Base-by-base conservation (phyloP, 2,329 filamentous ascomycete genomes). In the Bipolaris cookei region DNA sequence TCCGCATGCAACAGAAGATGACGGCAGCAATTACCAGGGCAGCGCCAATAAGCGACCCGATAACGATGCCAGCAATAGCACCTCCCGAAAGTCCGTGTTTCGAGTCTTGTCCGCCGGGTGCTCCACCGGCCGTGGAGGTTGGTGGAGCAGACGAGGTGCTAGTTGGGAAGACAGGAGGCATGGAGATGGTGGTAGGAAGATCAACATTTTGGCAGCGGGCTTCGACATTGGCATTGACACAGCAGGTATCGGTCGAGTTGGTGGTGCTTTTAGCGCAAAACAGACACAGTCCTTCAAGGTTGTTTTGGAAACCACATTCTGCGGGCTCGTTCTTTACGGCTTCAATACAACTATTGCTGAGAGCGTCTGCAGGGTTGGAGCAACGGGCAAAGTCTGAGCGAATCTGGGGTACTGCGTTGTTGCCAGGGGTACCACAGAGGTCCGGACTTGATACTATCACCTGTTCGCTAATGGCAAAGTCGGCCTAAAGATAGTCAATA, bases 211-310 rank as follows among this genome's bases (percentile, higher is more conserved):
- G 79, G 75, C 95, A 99, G 62, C 88, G 85, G 23, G 80, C 79
- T 56, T 91, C 85, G n/a, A 89, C 88, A 60, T 92, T 83, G 4
- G 93, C 88, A 68, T 87, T 92, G 70, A 92, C 89, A 77, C 95
- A 99, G 81, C 95, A 99, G 3, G 93, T 96, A 75, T 98, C 94
- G 48, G 94, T 98, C 8, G 92, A 90, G 77, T 98, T 98, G 61
- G 88, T 86, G 25, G 93, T 92, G 67, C 90, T 94, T 6, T 87
- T 83, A 39, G 86, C 84, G 76, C 95, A 99, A 76, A 95, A 97
- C 4, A 88, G 87, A 79, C 95, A 99, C 34, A 99, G 82, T 2
- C 93, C 92, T 52, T 83, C 78, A 6, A 88, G 75, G 68, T 89
- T 90, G 62, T 86, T 84, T 38, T 84, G 85, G 74, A 89, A 99